Evolutionary conservation across 2,329 filamentous ascomycete species (phyloP).

Genomic region (Amesomyces nigricolor): DNA sequence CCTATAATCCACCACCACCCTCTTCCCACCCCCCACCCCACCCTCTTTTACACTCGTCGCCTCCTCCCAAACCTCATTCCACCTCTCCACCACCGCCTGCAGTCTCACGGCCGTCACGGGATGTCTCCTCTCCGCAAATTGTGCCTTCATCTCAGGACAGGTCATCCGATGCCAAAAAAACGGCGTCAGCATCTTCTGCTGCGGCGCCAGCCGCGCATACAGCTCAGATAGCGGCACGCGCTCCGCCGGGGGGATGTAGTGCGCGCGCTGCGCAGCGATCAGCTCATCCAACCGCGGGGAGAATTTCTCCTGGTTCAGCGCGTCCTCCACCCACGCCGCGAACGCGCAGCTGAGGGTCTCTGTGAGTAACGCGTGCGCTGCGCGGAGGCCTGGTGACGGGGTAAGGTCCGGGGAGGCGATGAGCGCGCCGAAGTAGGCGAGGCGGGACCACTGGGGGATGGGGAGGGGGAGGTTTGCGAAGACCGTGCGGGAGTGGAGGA

Average conservation of each 20-base stretch:
- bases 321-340: constrained; percentile 2
- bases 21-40: too few relatives aligned
- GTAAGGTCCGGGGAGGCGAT: constrained; percentile 2
- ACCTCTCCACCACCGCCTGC: too few relatives aligned
- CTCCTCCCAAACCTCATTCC: too few relatives aligned
- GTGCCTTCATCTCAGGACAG: background rate
- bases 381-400: background rate
- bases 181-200: constrained; percentile 34
- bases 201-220: constrained; percentile 27
- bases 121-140: background rate
- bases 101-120: too few relatives aligned
- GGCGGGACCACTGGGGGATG: constrained; percentile 33
- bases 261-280: constrained; percentile 34
- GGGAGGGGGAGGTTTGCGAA: constrained; percentile 26
- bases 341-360: constrained; percentile 11
- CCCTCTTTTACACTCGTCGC: too few relatives aligned
- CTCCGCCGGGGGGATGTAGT: constrained; percentile 33
- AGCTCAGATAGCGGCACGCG: constrained; percentile 25
- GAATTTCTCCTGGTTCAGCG: constrained; percentile 4
- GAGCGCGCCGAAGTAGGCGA: constrained; percentile 17
- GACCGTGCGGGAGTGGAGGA: constrained; percentile 32
- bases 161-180: constrained; percentile 32
- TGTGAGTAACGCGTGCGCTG: constrained; percentile 14
- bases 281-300: background rate
- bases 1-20: too few relatives aligned